A percentile compares a stretch with the other conserved stretches of the same genome.
Conservation (phyloP, 1,139 yeast genomes). For the Pichia cactophila region DNA sequence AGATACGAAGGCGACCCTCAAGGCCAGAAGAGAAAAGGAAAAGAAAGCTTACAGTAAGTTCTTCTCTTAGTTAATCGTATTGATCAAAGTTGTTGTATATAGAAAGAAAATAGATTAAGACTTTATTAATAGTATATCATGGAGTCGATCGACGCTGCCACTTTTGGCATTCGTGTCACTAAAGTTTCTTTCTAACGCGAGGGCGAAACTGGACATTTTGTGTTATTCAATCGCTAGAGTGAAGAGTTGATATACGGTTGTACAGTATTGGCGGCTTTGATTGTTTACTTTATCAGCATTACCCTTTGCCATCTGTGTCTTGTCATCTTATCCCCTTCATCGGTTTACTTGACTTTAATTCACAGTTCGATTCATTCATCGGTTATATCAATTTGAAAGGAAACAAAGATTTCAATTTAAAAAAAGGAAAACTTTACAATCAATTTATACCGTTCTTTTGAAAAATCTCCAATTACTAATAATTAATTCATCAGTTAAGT, state of each 20-base stretch:
- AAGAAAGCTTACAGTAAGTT: slow-evolving; percentile 82
- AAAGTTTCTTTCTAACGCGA: not conserved
- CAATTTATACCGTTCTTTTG: not conserved
- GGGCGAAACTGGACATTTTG: slow-evolving; percentile 6
- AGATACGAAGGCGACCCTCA: slow-evolving; percentile 48
- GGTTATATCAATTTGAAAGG: slow-evolving; percentile 1
- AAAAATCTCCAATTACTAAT: not conserved
- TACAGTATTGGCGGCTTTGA: not conserved
- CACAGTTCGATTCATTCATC: slow-evolving; percentile 3
- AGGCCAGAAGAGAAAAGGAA: slow-evolving; percentile 57
- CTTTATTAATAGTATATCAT: too few relatives aligned
- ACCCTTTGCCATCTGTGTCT: slow-evolving; percentile 12
- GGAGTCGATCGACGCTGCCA: slow-evolving; percentile 12
- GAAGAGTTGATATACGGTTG: not conserved
- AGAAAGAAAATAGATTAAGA: not conserved
- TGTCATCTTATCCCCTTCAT: slow-evolving; percentile 4
- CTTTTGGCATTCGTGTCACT: slow-evolving; percentile 1
- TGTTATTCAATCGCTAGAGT: not conserved
- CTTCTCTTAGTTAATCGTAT: slow-evolving; percentile 33
- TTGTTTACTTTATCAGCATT: slow-evolving; percentile 6
- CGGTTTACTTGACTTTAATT: slow-evolving; percentile 7
- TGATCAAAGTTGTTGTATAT: not conserved
- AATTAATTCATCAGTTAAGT: not conserved
- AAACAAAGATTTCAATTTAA: not conserved
- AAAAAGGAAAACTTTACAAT: not conserved